phyloP scores from a whole-genome alignment of 2,329 filamentous ascomycete species.

The Diaporthe sp. region DNA sequence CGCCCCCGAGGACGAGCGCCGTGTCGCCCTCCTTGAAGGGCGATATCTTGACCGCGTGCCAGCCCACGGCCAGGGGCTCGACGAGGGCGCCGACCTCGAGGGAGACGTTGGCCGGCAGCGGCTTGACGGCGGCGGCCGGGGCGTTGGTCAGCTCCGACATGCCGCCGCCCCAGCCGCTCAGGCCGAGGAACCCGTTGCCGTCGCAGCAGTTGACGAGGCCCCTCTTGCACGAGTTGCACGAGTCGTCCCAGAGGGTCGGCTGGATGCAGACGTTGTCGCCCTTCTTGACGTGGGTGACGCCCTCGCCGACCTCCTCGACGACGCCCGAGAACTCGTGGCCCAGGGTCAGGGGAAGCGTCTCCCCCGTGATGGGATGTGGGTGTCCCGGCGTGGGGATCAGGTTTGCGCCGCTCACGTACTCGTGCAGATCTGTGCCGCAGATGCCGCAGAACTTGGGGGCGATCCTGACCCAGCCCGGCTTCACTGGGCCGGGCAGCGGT shows the following conservation, averaged over 20 bases:
- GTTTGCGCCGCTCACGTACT: conserved; percentile 50
- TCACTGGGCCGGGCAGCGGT: conserved; percentile 34
- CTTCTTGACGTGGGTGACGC: conserved; percentile 59
- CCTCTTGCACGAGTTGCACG: conserved; percentile 66
- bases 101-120: conserved; percentile 64
- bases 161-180: conserved; percentile 64
- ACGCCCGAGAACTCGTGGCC: conserved; percentile 76
- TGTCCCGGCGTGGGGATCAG: conserved; percentile 49
- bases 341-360: conserved; percentile 68
- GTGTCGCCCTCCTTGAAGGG: conserved; percentile 54
- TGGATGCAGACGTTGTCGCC: conserved; percentile 71
- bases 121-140: conserved; percentile 59
- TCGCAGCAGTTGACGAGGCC: conserved; percentile 53
- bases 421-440: conserved; percentile 53
- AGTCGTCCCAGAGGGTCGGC: conserved; percentile 69
- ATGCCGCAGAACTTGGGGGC: conserved; percentile 52
- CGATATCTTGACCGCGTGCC: conserved; percentile 66
- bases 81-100: conserved; percentile 71
- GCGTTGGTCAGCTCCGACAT: conserved; percentile 67
- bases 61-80: conserved; percentile 74
- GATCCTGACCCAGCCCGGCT: conserved; percentile 45
- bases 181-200: conserved; percentile 59
- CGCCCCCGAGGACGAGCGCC: conserved; percentile 71
- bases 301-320: conserved; percentile 68
- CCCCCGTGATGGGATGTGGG: conserved; percentile 70